Conservation (phyloP, 2,329 filamentous ascomycete species). For the Parasarocladium wereldwijsianum region DNA sequence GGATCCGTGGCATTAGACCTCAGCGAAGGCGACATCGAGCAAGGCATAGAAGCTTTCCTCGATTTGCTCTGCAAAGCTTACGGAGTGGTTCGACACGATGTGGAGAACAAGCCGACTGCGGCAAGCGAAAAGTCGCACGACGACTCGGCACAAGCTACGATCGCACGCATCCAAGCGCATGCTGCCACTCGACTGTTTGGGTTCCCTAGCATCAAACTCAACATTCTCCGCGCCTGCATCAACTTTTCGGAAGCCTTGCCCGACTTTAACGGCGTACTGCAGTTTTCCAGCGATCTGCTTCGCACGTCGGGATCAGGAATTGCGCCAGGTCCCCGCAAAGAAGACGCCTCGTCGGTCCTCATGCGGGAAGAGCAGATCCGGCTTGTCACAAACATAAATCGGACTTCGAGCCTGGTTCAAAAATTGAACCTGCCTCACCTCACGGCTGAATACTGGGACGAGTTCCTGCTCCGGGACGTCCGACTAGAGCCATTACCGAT, state of each 20-base stretch:
- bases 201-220: slow-evolving; percentile 65
- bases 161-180: slow-evolving; percentile 45
- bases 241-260: slow-evolving; percentile 88
- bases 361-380: slow-evolving; percentile 71
- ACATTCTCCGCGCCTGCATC: slow-evolving; percentile 78
- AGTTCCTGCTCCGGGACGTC: slow-evolving; percentile 73
- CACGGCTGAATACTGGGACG: slow-evolving; percentile 88
- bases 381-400: slow-evolving; percentile 71
- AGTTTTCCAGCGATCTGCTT: slow-evolving; percentile 72
- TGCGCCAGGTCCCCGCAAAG: slow-evolving; percentile 54
- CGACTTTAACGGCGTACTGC: slow-evolving; percentile 79
- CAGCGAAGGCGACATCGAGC: slow-evolving; percentile 48
- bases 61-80: slow-evolving; percentile 47
- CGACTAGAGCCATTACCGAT: slow-evolving; percentile 49
- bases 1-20: slow-evolving; percentile 44
- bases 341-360: slow-evolving; percentile 57
- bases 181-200: slow-evolving; percentile 54
- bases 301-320: slow-evolving; percentile 69
- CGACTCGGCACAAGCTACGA: slow-evolving; percentile 31
- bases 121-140: slow-evolving; percentile 7
- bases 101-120: slow-evolving; percentile 12
- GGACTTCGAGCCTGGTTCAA: slow-evolving; percentile 64
- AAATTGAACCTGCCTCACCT: slow-evolving; percentile 57
- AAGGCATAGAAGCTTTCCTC: slow-evolving; percentile 49
- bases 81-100: slow-evolving; percentile 41